A percentile compares a stretch with the other conserved stretches of the same genome.
Evolutionary conservation across 2,329 filamentous ascomycete genomes (phyloP).

Genomic region (Cytospora schulzeri): DNA sequence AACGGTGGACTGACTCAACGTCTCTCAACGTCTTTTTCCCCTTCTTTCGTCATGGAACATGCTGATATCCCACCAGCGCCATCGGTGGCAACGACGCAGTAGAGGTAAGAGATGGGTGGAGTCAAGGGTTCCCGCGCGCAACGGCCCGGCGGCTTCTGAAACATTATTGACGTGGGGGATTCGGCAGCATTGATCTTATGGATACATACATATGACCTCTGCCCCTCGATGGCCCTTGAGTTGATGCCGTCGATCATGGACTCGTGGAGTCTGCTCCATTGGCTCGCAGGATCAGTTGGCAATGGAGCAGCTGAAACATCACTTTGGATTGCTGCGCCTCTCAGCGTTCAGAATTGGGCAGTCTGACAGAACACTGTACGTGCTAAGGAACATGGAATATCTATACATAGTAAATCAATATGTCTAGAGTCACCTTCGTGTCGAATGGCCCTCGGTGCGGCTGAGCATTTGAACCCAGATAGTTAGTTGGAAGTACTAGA

Average conservation of each 20-base stretch:
- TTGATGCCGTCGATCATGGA: not conserved
- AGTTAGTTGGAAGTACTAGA: not conserved
- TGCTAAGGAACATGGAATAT: too few species aligned
- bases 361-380: too few species aligned
- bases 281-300: not conserved
- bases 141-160: slow-evolving; percentile 1
- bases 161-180: not conserved
- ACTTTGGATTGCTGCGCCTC: not conserved
- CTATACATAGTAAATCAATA: too few species aligned
- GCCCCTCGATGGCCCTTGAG: not conserved
- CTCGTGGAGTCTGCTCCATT: not conserved
- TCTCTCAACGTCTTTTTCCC: not conserved
- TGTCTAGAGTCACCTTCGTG: too few species aligned
- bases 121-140: not conserved
- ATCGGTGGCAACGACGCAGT: too few species aligned
- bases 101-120: not conserved
- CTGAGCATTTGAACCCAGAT: too few species aligned
- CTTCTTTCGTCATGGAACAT: not conserved
- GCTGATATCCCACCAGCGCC: not conserved
- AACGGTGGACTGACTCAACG: not conserved
- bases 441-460: not conserved
- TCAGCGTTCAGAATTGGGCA: not conserved
- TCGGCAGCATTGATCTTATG: too few species aligned
- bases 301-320: not conserved
- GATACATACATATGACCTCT: too few species aligned